Percentiles rank a stretch among this genome's conserved stretches.
Evolutionary conservation across 2,329 filamentous ascomycete genomes (phyloP).

Genomic region (Claviceps purpurea): DNA sequence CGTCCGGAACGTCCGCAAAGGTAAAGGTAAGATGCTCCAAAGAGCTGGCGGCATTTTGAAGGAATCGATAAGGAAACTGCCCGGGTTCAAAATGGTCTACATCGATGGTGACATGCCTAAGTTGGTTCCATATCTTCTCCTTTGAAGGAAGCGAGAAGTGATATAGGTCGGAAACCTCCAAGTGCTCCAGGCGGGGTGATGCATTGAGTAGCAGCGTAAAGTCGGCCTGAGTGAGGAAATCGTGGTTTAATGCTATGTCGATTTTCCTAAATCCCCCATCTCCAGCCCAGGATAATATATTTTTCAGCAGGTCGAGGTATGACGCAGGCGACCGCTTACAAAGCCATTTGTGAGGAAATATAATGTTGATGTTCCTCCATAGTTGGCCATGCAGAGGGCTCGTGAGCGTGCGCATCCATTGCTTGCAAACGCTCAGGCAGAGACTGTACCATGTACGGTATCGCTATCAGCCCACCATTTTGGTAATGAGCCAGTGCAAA

Average conservation of each 20-base stretch:
- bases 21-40: slow-evolving; percentile 9
- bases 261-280: slow-evolving; percentile 14
- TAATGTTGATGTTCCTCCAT: slow-evolving; percentile 16
- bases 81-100: background rate
- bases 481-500: background rate
- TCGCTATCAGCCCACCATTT: background rate
- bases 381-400: slow-evolving; percentile 16
- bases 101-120: slow-evolving; percentile 7
- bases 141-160: slow-evolving; percentile 1
- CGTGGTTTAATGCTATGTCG: background rate
- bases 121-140: slow-evolving; percentile 4
- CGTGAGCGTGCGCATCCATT: slow-evolving; percentile 18
- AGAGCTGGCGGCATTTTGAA: slow-evolving; percentile 8
- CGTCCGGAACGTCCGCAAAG: no score
- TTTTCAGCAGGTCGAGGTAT: slow-evolving; percentile 13
- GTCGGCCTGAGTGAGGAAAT: slow-evolving; percentile 15
- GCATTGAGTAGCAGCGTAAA: slow-evolving; percentile 14
- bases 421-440: slow-evolving; percentile 15
- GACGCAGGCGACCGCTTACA: slow-evolving; percentile 10
- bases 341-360: slow-evolving; percentile 15
- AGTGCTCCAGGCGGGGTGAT: slow-evolving; percentile 14
- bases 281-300: slow-evolving; percentile 19
- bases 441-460: slow-evolving; percentile 8
- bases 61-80: slow-evolving; percentile 5
- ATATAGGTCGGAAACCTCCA: slow-evolving; percentile 11